A percentile compares a stretch with the other conserved stretches of the same genome.
Evolutionary conservation across 768 basidiomycete genomes (phyloP).

Genomic region (Rhizopogon vesiculosus): DNA sequence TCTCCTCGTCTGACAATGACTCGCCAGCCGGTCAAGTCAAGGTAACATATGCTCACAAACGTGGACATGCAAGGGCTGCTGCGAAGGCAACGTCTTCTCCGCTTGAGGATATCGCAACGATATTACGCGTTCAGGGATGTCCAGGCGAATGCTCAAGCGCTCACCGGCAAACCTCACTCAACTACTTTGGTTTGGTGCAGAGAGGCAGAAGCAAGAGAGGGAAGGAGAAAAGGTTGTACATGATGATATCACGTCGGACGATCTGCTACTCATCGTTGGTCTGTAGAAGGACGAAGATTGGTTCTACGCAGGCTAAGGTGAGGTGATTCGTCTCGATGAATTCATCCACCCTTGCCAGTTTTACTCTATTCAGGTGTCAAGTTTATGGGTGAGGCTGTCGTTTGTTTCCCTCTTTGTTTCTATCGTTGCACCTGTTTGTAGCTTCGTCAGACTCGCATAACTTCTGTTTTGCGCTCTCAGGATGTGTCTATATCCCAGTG

Average conservation of each 20-base stretch:
- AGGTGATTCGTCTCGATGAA: not conserved
- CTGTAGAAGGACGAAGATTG: constrained; percentile 5
- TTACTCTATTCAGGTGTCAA: not conserved
- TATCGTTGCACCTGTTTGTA: not conserved
- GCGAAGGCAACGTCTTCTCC: constrained; percentile 20
- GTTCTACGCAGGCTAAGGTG: constrained; percentile 6
- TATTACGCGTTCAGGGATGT: constrained; percentile 36
- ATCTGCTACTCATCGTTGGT: constrained; percentile 22
- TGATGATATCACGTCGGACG: constrained; percentile 12
- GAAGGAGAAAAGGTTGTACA: not conserved
- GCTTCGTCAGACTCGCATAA: not conserved
- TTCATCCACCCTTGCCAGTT: not conserved
- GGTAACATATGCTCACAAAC: constrained; percentile 31
- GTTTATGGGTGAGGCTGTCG: not conserved
- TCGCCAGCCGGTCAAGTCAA: constrained; percentile 7
- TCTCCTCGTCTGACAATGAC: not conserved
- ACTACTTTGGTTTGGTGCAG: too few relatives aligned
- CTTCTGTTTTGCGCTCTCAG: not conserved
- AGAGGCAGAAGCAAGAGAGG: too few relatives aligned
- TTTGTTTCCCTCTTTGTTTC: not conserved
- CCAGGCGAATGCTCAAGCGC: constrained; percentile 43
- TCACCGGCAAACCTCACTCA: constrained; percentile 10
- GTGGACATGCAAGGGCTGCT: constrained; percentile 12
- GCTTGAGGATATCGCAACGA: constrained; percentile 23
- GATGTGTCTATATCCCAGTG: not conserved